Evolutionary conservation across 345 rosid genomes (phyloP), one percentile per base, ranked within the genome.

Genomic region (Bruguiera gymnorhiza): DNA sequence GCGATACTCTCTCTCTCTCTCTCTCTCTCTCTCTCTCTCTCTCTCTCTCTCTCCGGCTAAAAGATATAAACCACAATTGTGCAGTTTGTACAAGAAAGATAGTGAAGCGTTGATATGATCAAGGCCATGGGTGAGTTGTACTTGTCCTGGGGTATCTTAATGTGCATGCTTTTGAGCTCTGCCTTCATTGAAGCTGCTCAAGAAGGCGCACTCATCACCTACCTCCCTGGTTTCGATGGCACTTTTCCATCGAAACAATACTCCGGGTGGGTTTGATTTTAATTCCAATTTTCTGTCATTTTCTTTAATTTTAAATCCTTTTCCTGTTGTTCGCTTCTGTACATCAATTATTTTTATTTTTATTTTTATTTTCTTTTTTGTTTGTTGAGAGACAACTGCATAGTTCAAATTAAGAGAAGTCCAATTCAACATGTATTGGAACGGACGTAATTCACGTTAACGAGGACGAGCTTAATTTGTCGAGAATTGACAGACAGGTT

Each of bases 241-340:
- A 54, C 63, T 60, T 69, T 83, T 64, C 83, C 83, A 11, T 80
- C 86, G 7, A 59, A 72, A 5, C 86, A 80, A 60, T 65, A 83
- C 68, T 72, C 76, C n/a, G 83, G 83, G 86, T 70, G 63, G 53
- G 56, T 67, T n/a, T 26, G 6, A 43, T 43, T 43, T 43, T 13
- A 43, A 13, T 34, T 8, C 1, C 50, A 15, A 11, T 53, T 24
- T 6, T 20, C 18, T 18, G 26, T n/a, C 21, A 3, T 50, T 30
- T 51, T 19, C 16, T 19, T 27, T 13, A 9, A 1, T 20, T 18
- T 62, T 30, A 3, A 34, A 9, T n/a, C 19, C 19, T 32, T 23
- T 62, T 7, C 4, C 11, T 5, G 21, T 21, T 29, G 3, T 1
- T 1, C 24, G 0, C 36, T 34, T 54, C 8, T 5, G 15, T 8